phyloP scores from a whole-genome alignment of 805 yeast species.

The Candida sithepensis region DNA sequence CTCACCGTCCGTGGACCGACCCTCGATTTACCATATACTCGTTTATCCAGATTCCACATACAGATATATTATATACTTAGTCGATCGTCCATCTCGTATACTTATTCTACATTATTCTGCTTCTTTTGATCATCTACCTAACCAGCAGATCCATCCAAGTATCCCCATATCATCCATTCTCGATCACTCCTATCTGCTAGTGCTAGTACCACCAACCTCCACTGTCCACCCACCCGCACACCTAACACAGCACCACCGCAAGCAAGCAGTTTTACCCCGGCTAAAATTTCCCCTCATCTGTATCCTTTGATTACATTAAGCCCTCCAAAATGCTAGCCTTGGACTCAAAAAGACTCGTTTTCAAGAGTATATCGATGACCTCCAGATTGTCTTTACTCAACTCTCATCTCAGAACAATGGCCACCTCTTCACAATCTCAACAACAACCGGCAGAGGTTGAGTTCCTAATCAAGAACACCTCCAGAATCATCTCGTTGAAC shows the following conservation, averaged over 20 bases:
- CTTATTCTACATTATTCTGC: too few relatives aligned
- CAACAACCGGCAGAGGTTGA: slow-evolving; percentile 46
- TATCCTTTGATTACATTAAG: background rate
- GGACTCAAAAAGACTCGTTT: background rate
- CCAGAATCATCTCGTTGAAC: slow-evolving; percentile 73
- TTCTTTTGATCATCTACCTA: too few relatives aligned
- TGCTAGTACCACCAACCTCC: too few relatives aligned
- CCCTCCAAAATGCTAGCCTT: background rate
- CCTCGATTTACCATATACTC: too few relatives aligned
- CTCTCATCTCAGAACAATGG: slow-evolving; percentile 18
- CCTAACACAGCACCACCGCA: background rate
- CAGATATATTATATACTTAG: too few relatives aligned
- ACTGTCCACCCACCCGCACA: background rate
- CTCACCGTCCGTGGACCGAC: too few relatives aligned
- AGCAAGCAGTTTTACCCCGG: background rate
- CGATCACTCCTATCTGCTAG: too few relatives aligned
- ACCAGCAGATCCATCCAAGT: too few relatives aligned
- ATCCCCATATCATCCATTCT: too few relatives aligned
- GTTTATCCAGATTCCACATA: too few relatives aligned
- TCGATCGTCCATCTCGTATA: too few relatives aligned
- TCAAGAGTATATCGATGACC: background rate
- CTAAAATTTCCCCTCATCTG: background rate
- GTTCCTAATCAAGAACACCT: slow-evolving; percentile 56
- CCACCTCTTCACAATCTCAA: slow-evolving; percentile 6
- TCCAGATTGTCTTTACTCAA: slow-evolving; percentile 8